Percentiles rank a stretch among this genome's conserved stretches.
Evolutionary conservation across 169 alveolate species (phyloP).

Genomic region (Eimeria sp.): DNA sequence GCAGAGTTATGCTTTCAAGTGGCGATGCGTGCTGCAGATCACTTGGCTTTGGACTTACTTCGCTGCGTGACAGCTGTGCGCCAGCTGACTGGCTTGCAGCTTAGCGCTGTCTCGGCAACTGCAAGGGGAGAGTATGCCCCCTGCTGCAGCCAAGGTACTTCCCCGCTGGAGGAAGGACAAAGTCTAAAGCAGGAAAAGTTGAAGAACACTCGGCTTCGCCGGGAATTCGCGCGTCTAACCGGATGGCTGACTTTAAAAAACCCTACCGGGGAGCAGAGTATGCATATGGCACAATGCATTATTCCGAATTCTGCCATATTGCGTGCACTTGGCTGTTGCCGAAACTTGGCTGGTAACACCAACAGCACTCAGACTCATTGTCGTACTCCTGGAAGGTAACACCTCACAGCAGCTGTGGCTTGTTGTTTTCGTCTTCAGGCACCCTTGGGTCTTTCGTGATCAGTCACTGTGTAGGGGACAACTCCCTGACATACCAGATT

Average conservation of each 20-base stretch:
- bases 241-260: conserved; percentile 54
- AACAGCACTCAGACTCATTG: neutral
- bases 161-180: conserved; percentile 7
- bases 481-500: conserved; percentile 46
- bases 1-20: neutral
- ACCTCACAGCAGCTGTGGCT: neutral
- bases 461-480: conserved; percentile 77
- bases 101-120: conserved; percentile 46
- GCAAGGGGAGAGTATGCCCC: conserved; percentile 54
- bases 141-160: conserved; percentile 13
- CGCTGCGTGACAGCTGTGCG: conserved; percentile 80
- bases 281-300: neutral
- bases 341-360: neutral
- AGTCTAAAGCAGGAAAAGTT: conserved; percentile 4
- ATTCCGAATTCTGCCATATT: neutral
- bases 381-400: neutral
- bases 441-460: conserved; percentile 56
- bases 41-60: conserved; percentile 78
- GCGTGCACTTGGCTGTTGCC: neutral
- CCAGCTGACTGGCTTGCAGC: conserved; percentile 62
- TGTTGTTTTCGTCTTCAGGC: neutral
- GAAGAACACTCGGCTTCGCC: conserved; percentile 53
- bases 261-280: conserved; percentile 14
- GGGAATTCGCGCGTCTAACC: conserved; percentile 49
- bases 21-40: conserved; percentile 49